These are phyloP conservation scores for Macadamia integrifolia DNA, from an alignment of 164 flowering plant species.

Conservation along the genomic window DNA sequence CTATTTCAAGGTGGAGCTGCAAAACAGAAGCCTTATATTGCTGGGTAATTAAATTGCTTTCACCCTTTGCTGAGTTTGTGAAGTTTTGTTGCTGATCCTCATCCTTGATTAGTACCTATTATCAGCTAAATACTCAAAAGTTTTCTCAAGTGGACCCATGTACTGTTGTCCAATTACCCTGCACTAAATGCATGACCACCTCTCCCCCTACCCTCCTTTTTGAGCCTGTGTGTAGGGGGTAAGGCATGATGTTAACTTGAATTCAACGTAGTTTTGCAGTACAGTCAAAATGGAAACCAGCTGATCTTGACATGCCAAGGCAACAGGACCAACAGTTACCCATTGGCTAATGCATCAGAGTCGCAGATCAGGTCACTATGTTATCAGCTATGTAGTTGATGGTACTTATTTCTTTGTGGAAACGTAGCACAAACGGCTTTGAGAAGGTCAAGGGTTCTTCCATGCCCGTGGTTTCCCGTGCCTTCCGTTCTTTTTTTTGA, in stretches of 20 bases:
- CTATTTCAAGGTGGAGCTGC: conserved; percentile 83
- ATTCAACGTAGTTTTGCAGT: conserved; percentile 40
- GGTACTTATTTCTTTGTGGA: not conserved
- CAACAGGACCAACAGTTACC: conserved; percentile 33
- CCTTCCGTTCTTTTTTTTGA: not conserved
- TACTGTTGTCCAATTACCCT: no score
- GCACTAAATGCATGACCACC: no score
- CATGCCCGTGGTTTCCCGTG: not conserved
- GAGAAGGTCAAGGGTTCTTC: not conserved
- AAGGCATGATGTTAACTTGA: not conserved
- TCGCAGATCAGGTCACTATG: conserved; percentile 57
- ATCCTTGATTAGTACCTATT: no score
- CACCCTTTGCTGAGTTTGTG: not conserved
- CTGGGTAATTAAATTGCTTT: conserved; percentile 31
- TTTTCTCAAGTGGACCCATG: no score
- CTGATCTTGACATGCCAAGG: conserved; percentile 61
- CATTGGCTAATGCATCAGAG: conserved; percentile 29
- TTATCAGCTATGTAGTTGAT: conserved; percentile 57
- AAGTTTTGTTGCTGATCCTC: no score
- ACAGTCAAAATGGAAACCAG: conserved; percentile 47
- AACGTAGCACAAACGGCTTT: not conserved
- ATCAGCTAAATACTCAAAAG: no score
- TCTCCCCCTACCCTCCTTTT: no score
- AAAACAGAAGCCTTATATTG: conserved; percentile 49
- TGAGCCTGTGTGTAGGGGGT: no score